Evolutionary conservation across 768 basidiomycete species (phyloP).

Genomic region (Russula ochroleuca): DNA sequence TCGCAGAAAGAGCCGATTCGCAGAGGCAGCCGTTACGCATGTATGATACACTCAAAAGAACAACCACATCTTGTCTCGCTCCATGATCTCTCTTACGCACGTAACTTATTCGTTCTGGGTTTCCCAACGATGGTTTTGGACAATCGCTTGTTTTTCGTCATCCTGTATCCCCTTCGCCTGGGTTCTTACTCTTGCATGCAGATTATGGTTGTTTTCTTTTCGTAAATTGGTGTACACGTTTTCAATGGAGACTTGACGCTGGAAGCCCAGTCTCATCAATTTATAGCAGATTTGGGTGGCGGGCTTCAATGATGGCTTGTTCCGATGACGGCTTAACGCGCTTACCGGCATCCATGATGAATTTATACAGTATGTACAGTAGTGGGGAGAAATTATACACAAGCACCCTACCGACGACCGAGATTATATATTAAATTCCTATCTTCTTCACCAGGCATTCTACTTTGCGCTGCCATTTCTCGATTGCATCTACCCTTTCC

Average conservation of each 20-base stretch:
- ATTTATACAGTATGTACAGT: too few species aligned
- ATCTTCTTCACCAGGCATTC: too few species aligned
- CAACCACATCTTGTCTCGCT: not conserved
- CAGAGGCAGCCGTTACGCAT: conserved; percentile 1
- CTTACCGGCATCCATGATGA: too few species aligned
- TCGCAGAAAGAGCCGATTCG: conserved; percentile 14
- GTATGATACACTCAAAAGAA: too few species aligned
- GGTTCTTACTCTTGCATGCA: not conserved
- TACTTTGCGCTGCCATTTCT: too few species aligned
- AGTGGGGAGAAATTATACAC: too few species aligned
- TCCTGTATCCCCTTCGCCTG: not conserved
- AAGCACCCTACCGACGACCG: too few species aligned
- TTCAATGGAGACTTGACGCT: not conserved
- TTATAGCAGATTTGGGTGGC: not conserved
- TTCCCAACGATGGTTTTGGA: conserved; percentile 9
- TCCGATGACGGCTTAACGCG: too few species aligned
- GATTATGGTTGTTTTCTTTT: not conserved
- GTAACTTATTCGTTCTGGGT: conserved; percentile 19
- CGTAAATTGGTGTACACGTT: not conserved
- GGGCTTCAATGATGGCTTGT: too few species aligned
- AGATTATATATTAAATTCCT: too few species aligned
- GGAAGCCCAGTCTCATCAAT: not conserved
- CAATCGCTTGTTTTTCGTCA: conserved; percentile 1
- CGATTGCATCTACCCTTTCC: too few species aligned
- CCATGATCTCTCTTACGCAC: conserved; percentile 13